These are phyloP conservation scores for Gossypium davidsonii DNA, from an alignment of 441 rosid species.

Conservation along the genomic window DNA sequence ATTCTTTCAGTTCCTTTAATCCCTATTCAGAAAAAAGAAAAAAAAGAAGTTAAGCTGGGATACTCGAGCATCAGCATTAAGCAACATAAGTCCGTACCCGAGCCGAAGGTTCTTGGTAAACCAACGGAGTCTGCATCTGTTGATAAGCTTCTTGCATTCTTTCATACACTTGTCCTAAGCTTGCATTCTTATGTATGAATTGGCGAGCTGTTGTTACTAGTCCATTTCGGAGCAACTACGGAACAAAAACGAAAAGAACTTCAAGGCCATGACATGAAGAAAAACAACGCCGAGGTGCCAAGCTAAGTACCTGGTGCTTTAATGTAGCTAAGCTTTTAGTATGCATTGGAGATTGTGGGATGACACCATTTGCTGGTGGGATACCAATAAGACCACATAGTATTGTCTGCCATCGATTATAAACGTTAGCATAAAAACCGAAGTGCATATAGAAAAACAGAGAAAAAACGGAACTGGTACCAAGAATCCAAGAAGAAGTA, in stretches of 20 bases:
- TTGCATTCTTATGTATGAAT: conserved; percentile 41
- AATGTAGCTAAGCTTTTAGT: conserved; percentile 60
- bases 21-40: conserved; percentile 26
- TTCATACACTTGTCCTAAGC: conserved; percentile 45
- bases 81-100: conserved; percentile 26
- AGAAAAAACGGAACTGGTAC: conserved; percentile 24
- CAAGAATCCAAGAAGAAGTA: conserved; percentile 63
- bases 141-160: conserved; percentile 65
- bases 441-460: neutral
- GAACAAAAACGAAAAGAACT: neutral
- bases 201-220: conserved; percentile 49
- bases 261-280: neutral
- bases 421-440: neutral
- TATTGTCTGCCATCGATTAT: conserved; percentile 35
- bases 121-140: conserved; percentile 54
- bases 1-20: conserved; percentile 43
- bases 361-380: conserved; percentile 69
- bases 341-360: conserved; percentile 73
- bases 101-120: conserved; percentile 46
- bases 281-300: neutral
- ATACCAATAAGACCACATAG: conserved; percentile 62
- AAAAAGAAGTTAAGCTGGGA: neutral
- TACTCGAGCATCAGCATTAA: neutral
- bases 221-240: conserved; percentile 47
- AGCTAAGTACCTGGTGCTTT: conserved; percentile 47